A percentile compares a stretch with the other conserved stretches of the same genome.
Evolutionary conservation across 352 stramenopile species (phyloP).

Genomic region (Phytophthora europaea): DNA sequence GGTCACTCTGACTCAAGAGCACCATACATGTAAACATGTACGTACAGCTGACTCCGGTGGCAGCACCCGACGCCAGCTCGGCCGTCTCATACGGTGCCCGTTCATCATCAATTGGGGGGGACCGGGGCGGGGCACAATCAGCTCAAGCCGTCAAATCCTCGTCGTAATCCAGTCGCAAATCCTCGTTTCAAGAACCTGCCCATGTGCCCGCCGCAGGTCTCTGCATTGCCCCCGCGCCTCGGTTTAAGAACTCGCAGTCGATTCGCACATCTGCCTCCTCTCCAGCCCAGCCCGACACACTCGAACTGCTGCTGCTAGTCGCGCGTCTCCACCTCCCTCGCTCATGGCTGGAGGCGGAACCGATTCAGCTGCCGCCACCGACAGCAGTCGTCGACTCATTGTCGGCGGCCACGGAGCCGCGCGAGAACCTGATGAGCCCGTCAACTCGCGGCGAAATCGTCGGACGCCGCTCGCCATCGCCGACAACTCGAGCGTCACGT

Average conservation of each 20-base stretch:
- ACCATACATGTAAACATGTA: too few relatives aligned
- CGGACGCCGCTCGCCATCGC: slow-evolving; percentile 7
- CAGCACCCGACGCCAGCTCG: too few relatives aligned
- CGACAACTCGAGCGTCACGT: slow-evolving; percentile 9
- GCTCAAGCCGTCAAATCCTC: slow-evolving; percentile 1
- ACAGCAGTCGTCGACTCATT: slow-evolving; percentile 18
- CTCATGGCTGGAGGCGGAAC: slow-evolving; percentile 3
- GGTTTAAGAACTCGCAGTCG: slow-evolving; percentile 5
- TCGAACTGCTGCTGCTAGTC: background rate
- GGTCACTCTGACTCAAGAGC: too few relatives aligned
- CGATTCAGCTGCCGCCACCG: slow-evolving; percentile 1
- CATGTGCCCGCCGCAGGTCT: background rate
- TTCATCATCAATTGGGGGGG: slow-evolving; percentile 13
- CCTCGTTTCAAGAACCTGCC: slow-evolving; percentile 10
- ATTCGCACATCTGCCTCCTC: slow-evolving; percentile 9
- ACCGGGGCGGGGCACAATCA: background rate
- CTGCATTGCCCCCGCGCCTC: background rate
- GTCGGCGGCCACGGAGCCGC: slow-evolving; percentile 23
- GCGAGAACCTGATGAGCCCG: slow-evolving; percentile 22
- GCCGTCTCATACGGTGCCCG: background rate
- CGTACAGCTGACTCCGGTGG: background rate
- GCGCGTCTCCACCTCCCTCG: background rate
- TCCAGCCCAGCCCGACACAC: background rate
- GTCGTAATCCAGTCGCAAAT: slow-evolving; percentile 9
- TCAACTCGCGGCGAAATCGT: slow-evolving; percentile 13